Conservation (phyloP, 768 basidiomycete species). For the Fibroporia radiculosa region DNA sequence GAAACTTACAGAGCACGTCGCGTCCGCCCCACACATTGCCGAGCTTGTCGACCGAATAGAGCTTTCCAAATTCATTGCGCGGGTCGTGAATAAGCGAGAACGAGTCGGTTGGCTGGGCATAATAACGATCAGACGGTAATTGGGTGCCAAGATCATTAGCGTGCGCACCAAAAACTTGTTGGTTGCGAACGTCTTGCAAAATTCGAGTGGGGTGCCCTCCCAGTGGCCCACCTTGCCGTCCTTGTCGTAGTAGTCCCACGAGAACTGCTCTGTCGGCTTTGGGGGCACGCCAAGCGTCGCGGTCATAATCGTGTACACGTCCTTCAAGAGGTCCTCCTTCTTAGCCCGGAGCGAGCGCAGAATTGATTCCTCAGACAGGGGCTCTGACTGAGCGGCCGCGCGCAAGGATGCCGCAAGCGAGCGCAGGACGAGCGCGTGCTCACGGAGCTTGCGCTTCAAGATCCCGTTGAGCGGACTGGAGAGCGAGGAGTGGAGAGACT, state of each 20-base stretch:
- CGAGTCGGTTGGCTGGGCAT: slow-evolving; percentile 52
- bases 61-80: slow-evolving; percentile 69
- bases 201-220: slow-evolving; percentile 77
- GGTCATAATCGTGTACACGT: slow-evolving; percentile 77
- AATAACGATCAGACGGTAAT: neutral
- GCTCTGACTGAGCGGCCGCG: slow-evolving; percentile 23
- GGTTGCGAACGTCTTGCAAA: slow-evolving; percentile 42
- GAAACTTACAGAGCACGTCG: slow-evolving; percentile 61
- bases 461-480: slow-evolving; percentile 68
- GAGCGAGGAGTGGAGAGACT: slow-evolving; percentile 75
- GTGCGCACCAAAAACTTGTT: slow-evolving; percentile 22
- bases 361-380: slow-evolving; percentile 38
- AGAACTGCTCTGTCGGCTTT: slow-evolving; percentile 57
- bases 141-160: neutral
- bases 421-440: slow-evolving; percentile 82
- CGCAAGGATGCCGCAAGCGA: slow-evolving; percentile 47
- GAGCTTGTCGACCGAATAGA: slow-evolving; percentile 89
- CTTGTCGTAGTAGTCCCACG: slow-evolving; percentile 85
- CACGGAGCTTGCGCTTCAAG: slow-evolving; percentile 85
- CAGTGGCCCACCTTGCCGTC: slow-evolving; percentile 69
- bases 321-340: slow-evolving; percentile 81
- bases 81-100: slow-evolving; percentile 97
- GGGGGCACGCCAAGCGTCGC: slow-evolving; percentile 87
- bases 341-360: slow-evolving; percentile 57
- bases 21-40: slow-evolving; percentile 90